Conservation (phyloP, 805 yeast species). For the Candida germanica region DNA sequence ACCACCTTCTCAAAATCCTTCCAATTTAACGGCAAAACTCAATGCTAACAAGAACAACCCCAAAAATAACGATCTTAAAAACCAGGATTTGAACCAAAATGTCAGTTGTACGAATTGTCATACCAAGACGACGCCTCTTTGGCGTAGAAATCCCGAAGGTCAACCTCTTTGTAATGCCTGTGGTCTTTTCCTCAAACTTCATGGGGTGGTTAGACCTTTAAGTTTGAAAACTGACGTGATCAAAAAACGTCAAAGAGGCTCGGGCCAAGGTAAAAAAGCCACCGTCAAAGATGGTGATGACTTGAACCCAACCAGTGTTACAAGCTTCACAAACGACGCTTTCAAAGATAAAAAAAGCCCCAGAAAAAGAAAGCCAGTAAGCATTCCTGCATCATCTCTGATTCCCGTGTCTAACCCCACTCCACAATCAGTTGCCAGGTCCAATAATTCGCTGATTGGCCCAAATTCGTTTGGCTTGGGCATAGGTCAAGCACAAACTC, state of each 20-base stretch:
- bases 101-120: conserved; percentile 78
- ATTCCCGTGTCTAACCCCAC: not conserved
- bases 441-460: not conserved
- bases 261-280: conserved; percentile 18
- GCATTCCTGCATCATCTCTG: conserved; percentile 6
- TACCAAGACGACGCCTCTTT: conserved; percentile 88
- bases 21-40: not conserved
- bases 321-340: not conserved
- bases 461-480: conserved; percentile 10
- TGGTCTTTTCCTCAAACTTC: conserved; percentile 86
- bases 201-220: conserved; percentile 92
- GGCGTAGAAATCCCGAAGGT: conserved; percentile 93
- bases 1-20: not conserved
- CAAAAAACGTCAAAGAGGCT: conserved; percentile 76
- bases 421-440: not conserved
- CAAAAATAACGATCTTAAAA: conserved; percentile 3
- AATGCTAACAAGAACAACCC: not conserved
- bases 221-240: conserved; percentile 90
- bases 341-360: conserved; percentile 11
- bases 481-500: conserved; percentile 5
- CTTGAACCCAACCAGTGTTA: conserved; percentile 42
- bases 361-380: conserved; percentile 12
- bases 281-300: conserved; percentile 47
- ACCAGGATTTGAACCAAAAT: conserved; percentile 7
- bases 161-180: conserved; percentile 95